phyloP scores from a whole-genome alignment of 805 yeast species.

The Lipomyces sp. region DNA sequence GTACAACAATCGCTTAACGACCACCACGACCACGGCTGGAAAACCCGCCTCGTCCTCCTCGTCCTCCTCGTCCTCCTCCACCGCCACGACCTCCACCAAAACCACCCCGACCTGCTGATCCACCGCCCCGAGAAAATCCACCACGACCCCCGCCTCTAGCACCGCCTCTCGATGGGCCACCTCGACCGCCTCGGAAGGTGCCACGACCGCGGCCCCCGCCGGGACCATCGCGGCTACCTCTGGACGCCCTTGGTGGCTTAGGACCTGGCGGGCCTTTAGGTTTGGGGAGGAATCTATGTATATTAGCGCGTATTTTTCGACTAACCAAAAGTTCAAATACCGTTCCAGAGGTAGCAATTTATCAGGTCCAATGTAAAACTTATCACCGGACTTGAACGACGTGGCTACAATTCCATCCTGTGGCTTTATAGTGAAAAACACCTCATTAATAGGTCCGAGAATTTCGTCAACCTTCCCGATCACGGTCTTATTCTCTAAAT shows the following conservation, averaged over 20 bases:
- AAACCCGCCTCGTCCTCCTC: constrained; percentile 43
- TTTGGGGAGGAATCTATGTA: constrained; percentile 75
- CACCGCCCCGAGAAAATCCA: constrained; percentile 26
- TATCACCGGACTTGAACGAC: constrained; percentile 94
- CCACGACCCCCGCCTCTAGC: constrained; percentile 47
- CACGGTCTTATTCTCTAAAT: constrained; percentile 91
- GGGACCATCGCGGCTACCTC: constrained; percentile 46
- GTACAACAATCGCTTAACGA: constrained; percentile 4
- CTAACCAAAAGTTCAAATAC: constrained; percentile 30
- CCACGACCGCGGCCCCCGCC: constrained; percentile 41
- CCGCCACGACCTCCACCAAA: constrained; percentile 43
- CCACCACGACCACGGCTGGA: constrained; percentile 29
- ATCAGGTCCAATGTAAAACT: constrained; percentile 93
- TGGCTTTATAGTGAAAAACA: constrained; percentile 95
- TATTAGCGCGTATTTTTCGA: neutral
- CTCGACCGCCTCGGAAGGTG: constrained; percentile 44
- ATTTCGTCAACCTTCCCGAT: constrained; percentile 98
- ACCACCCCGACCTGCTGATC: constrained; percentile 34
- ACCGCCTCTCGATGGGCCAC: constrained; percentile 46
- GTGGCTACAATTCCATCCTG: constrained; percentile 94
- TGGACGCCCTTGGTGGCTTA: constrained; percentile 43
- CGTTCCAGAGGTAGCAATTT: constrained; percentile 94
- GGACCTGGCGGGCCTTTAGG: constrained; percentile 87
- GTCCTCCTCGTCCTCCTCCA: constrained; percentile 46
- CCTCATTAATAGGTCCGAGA: constrained; percentile 96